Evolutionary conservation across 108 stramenopile genomes (phyloP).

Genomic region (Skeletonema marinoi): DNA sequence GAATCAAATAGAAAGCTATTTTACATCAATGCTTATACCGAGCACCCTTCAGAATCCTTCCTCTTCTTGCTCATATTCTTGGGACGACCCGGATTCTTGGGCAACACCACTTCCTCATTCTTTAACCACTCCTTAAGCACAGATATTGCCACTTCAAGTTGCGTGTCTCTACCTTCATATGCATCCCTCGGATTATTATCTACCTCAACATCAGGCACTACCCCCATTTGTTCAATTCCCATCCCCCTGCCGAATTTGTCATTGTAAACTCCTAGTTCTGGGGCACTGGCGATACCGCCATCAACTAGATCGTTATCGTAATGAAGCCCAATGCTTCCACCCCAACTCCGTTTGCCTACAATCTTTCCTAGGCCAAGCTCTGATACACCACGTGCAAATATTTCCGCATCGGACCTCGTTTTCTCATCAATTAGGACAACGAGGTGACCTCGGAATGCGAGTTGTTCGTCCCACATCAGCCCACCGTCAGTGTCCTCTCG

Average conservation of each 20-base stretch:
- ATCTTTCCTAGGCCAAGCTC: slow-evolving; percentile 78
- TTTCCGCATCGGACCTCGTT: slow-evolving; percentile 78
- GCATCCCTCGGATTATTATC: slow-evolving; percentile 74
- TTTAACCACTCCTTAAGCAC: slow-evolving; percentile 60
- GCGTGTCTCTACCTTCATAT: slow-evolving; percentile 59
- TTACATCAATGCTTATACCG: background rate
- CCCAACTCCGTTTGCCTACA: slow-evolving; percentile 82
- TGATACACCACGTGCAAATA: slow-evolving; percentile 69
- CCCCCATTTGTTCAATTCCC: slow-evolving; percentile 72
- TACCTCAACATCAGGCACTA: slow-evolving; percentile 71
- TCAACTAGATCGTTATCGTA: slow-evolving; percentile 77
- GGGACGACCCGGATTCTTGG: slow-evolving; percentile 34
- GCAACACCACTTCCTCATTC: slow-evolving; percentile 57
- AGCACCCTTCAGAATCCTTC: background rate
- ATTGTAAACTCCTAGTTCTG: slow-evolving; percentile 73
- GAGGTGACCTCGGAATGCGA: slow-evolving; percentile 75
- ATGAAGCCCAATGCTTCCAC: slow-evolving; percentile 77
- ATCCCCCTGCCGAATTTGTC: slow-evolving; percentile 72
- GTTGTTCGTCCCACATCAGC: slow-evolving; percentile 71
- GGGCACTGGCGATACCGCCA: slow-evolving; percentile 73
- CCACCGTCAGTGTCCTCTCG: slow-evolving; percentile 60
- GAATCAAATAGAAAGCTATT: background rate
- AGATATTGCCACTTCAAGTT: slow-evolving; percentile 67
- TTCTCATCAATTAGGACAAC: slow-evolving; percentile 78
- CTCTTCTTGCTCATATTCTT: slow-evolving; percentile 26